These are phyloP conservation scores for Maudiozyma humilis DNA, from an alignment of 1,139 yeast genomes.

Conservation along the genomic window DNA sequence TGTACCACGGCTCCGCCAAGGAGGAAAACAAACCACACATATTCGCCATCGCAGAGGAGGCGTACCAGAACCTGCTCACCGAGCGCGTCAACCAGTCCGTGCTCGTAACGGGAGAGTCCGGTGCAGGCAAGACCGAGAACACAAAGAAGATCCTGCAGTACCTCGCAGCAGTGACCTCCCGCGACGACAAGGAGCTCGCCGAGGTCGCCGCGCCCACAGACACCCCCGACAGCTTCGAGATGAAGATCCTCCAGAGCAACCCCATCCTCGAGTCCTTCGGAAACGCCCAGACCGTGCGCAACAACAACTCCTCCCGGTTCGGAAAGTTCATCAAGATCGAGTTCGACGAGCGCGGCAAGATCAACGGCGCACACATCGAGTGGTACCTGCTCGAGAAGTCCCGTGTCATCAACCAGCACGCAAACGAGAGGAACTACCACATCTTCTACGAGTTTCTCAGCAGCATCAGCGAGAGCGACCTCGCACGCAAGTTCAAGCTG, in stretches of 20 bases:
- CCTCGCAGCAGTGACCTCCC: slow-evolving; percentile 64
- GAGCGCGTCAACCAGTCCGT: slow-evolving; percentile 79
- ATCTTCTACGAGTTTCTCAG: slow-evolving; percentile 78
- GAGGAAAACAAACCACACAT: slow-evolving; percentile 71
- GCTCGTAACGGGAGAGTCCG: slow-evolving; percentile 94
- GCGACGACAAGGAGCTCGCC: slow-evolving; percentile 21
- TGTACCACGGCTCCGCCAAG: slow-evolving; percentile 40
- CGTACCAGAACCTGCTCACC: slow-evolving; percentile 66
- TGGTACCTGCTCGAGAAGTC: slow-evolving; percentile 93
- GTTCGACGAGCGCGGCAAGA: slow-evolving; percentile 55
- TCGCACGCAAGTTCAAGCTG: slow-evolving; percentile 41
- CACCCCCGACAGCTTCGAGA: slow-evolving; percentile 49
- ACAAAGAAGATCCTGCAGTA: slow-evolving; percentile 95
- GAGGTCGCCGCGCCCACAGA: not conserved
- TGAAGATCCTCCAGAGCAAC: slow-evolving; percentile 83
- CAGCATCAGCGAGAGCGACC: slow-evolving; percentile 50
- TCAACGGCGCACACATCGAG: slow-evolving; percentile 85
- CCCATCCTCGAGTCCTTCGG: slow-evolving; percentile 96
- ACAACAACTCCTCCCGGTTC: slow-evolving; percentile 91
- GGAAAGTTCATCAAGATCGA: slow-evolving; percentile 92
- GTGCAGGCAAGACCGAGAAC: slow-evolving; percentile 97
- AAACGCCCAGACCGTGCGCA: slow-evolving; percentile 90
- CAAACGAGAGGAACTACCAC: slow-evolving; percentile 81
- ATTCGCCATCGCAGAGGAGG: slow-evolving; percentile 83
- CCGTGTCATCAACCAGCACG: slow-evolving; percentile 75